Percentiles rank a stretch among this genome's conserved stretches.
Evolutionary conservation across 257 asterid genomes (phyloP).

Genomic region (Solanum neorickii): DNA sequence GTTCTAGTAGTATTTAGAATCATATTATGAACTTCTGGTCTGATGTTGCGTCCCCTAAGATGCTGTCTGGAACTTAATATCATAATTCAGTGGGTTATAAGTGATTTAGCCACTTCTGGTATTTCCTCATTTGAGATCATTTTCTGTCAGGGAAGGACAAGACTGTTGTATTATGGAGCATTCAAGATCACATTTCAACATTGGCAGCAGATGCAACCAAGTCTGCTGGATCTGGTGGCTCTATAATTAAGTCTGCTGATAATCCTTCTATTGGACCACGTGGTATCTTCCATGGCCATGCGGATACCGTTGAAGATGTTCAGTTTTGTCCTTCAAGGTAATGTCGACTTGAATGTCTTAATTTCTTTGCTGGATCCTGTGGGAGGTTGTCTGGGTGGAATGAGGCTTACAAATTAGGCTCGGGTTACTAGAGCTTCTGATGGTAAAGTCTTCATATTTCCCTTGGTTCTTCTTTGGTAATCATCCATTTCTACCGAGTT

Average conservation of each 20-base stretch:
- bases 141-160: constrained; percentile 79
- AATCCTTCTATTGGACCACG: constrained; percentile 85
- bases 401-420: neutral
- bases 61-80: neutral
- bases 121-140: neutral
- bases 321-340: constrained; percentile 98
- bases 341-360: neutral
- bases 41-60: neutral
- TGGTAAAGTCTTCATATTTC: neutral
- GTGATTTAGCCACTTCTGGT: neutral
- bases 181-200: constrained; percentile 85
- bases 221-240: constrained; percentile 41
- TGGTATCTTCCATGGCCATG: constrained; percentile 80
- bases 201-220: constrained; percentile 55
- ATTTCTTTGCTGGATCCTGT: neutral
- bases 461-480: neutral
- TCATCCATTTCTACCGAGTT: neutral
- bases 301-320: constrained; percentile 93
- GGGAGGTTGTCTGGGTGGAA: neutral
- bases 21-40: neutral
- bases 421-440: neutral
- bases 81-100: neutral
- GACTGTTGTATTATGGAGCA: constrained; percentile 91
- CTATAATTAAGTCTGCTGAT: constrained; percentile 65
- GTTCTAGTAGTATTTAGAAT: neutral